A percentile compares a stretch with the other conserved stretches of the same genome.
Conservation (phyloP, 1,284 basidiomycete species). For the Phlebopus sp. region DNA sequence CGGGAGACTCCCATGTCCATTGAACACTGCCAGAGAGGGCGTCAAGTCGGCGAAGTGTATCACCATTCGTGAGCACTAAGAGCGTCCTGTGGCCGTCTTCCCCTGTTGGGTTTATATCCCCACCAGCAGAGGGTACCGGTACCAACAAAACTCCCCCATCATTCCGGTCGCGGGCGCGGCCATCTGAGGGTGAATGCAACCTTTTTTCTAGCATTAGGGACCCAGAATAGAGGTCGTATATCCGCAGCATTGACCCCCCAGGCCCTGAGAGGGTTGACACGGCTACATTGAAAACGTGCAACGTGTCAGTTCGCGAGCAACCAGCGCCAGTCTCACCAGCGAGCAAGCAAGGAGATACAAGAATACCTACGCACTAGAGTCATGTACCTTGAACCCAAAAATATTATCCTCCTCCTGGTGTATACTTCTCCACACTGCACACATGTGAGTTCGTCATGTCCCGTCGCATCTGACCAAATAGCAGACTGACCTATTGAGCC, state of each 20-base stretch:
- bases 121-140: background rate
- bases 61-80: conserved; percentile 60
- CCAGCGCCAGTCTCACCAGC: too few relatives aligned
- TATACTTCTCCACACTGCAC: conserved; percentile 77
- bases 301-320: background rate
- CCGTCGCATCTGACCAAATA: conserved; percentile 8
- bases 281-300: conserved; percentile 39
- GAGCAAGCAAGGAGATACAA: background rate
- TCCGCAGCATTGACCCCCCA: conserved; percentile 67
- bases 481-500: conserved; percentile 67
- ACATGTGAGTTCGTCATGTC: conserved; percentile 13
- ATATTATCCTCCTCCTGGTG: conserved; percentile 68
- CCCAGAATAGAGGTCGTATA: conserved; percentile 68
- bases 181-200: conserved; percentile 48
- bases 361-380: conserved; percentile 48
- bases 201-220: conserved; percentile 65
- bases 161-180: conserved; percentile 49
- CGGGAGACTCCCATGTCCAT: conserved; percentile 68
- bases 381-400: conserved; percentile 63
- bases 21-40: conserved; percentile 45
- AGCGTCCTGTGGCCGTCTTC: conserved; percentile 2
- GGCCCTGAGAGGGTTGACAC: conserved; percentile 76
- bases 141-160: conserved; percentile 43
- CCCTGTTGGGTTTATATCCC: background rate
- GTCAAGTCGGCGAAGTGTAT: conserved; percentile 50